Percentiles rank a stretch among this genome's conserved stretches.
These are phyloP conservation scores for Lycium ferocissimum DNA, from an alignment of 257 asterid genomes.

Conservation along the genomic window DNA sequence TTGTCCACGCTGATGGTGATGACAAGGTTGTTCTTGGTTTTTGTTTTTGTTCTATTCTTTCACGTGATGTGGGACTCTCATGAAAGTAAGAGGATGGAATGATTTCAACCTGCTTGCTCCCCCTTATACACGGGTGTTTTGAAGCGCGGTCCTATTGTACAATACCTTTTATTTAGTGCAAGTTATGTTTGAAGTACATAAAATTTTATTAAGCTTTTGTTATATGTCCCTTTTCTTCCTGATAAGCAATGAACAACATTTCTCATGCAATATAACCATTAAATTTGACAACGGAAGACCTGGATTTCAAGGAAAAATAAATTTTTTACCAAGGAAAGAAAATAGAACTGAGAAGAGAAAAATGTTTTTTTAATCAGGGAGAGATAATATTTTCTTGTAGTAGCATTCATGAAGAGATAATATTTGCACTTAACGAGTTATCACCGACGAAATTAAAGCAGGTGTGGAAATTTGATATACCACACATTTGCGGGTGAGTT, in stretches of 20 bases:
- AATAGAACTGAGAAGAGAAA: not conserved
- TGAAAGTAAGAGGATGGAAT: conserved; percentile 1
- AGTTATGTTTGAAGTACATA: not conserved
- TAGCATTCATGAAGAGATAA: not conserved
- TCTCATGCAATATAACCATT: not conserved
- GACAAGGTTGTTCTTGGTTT: not conserved
- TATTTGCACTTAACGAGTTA: not conserved
- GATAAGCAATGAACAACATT: not conserved
- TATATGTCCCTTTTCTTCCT: not conserved
- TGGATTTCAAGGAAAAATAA: not conserved
- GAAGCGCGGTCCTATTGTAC: not conserved
- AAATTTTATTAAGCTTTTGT: not conserved
- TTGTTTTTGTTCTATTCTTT: not conserved
- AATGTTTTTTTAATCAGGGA: not conserved
- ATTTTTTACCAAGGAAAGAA: not conserved
- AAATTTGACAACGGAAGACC: not conserved
- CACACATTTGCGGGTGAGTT: not conserved
- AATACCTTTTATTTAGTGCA: not conserved
- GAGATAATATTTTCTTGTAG: not conserved
- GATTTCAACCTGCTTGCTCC: not conserved
- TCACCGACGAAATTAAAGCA: not conserved
- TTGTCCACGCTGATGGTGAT: not conserved
- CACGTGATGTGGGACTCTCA: not conserved
- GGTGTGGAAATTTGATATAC: conserved; percentile 19
- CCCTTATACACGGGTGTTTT: not conserved